A percentile compares a stretch with the other conserved stretches of the same genome.
phyloP scores from a whole-genome alignment of 768 basidiomycete genomes.

The Gelatoporia subvermispora region DNA sequence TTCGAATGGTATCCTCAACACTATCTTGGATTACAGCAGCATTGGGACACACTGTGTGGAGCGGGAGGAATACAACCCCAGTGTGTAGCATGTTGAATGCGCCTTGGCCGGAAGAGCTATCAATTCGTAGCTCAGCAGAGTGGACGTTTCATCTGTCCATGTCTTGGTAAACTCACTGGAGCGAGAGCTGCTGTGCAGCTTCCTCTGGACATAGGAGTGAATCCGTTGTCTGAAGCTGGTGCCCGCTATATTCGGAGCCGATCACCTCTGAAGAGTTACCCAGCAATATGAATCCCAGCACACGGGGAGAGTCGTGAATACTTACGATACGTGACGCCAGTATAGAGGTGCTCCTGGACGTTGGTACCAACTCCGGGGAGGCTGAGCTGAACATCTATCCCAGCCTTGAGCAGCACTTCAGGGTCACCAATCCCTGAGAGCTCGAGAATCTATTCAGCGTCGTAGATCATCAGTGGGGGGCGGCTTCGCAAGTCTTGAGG shows the following conservation, averaged over 20 bases:
- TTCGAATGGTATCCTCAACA: conserved; percentile 7
- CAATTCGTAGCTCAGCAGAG: no score
- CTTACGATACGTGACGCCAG: conserved; percentile 2
- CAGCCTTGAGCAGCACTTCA: conserved; percentile 40
- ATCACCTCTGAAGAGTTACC: conserved; percentile 15
- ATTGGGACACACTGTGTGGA: neutral
- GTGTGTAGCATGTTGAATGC: conserved; percentile 1
- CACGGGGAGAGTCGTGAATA: neutral
- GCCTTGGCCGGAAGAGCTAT: conserved; percentile 6
- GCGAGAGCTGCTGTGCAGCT: conserved; percentile 12
- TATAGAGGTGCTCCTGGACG: conserved; percentile 15
- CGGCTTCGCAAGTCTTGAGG: no score
- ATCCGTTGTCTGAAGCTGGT: conserved; percentile 13
- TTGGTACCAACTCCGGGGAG: conserved; percentile 78
- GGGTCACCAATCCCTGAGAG: conserved; percentile 61
- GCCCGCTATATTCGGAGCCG: neutral
- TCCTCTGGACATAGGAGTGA: conserved; percentile 9
- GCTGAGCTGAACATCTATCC: conserved; percentile 49
- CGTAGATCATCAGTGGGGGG: no score
- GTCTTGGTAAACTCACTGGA: conserved; percentile 19
- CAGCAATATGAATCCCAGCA: no score
- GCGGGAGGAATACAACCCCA: conserved; percentile 1
- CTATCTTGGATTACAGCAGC: neutral
- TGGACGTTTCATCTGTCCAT: no score
- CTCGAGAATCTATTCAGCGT: conserved; percentile 11